Percentiles rank a stretch among this genome's conserved stretches.
phyloP scores from a whole-genome alignment of 2,329 filamentous ascomycete species.

The Byssoonygena ceratinophila region DNA sequence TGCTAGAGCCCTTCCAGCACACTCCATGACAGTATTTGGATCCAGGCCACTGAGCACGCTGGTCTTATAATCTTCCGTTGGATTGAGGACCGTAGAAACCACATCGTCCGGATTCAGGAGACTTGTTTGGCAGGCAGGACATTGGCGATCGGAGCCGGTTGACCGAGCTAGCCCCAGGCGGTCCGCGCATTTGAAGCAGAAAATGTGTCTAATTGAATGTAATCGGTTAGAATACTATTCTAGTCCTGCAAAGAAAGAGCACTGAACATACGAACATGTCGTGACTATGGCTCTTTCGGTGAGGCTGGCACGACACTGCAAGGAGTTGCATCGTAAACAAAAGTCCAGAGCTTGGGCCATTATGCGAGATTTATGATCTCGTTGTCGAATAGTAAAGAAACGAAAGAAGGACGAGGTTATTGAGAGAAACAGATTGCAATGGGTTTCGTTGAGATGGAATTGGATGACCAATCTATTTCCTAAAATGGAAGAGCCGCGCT shows the following conservation, averaged over 20 bases:
- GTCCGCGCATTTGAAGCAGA: constrained; percentile 66
- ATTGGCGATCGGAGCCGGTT: constrained; percentile 46
- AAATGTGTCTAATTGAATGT: constrained; percentile 58
- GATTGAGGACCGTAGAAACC: constrained; percentile 59
- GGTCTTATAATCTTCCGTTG: constrained; percentile 81
- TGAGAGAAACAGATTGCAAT: neutral
- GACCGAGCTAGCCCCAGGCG: constrained; percentile 51
- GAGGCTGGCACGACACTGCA: constrained; percentile 63
- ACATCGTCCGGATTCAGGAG: constrained; percentile 66
- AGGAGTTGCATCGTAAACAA: constrained; percentile 64
- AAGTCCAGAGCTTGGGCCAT: constrained; percentile 53
- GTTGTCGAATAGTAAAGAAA: neutral
- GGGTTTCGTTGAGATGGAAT: neutral
- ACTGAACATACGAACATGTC: constrained; percentile 60
- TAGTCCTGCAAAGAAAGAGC: neutral
- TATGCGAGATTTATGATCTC: neutral
- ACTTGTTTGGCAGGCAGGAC: constrained; percentile 63
- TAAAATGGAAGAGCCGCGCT: neutral
- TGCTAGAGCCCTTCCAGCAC: constrained; percentile 62
- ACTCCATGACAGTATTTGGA: constrained; percentile 75
- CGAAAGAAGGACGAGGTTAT: neutral
- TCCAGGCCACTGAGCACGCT: constrained; percentile 72
- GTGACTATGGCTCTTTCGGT: constrained; percentile 68
- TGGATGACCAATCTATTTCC: neutral
- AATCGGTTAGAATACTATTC: constrained; percentile 13